A percentile compares a stretch with the other conserved stretches of the same genome.
Evolutionary conservation across 1,284 basidiomycete species (phyloP).

Genomic region (Ustanciosporium gigantosporum): DNA sequence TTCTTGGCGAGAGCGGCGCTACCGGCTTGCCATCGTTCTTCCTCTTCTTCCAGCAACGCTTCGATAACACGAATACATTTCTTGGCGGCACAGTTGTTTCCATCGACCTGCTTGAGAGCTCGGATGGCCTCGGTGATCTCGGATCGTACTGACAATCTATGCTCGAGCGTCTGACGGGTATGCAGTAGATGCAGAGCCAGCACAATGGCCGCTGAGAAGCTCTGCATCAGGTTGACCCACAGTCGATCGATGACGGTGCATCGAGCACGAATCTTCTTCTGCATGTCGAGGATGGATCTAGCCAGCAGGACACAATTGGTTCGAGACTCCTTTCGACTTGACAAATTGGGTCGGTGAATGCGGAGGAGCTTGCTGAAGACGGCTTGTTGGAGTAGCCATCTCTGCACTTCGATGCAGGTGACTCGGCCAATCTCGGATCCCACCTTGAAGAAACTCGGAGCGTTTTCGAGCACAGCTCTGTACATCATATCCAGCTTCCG

Average conservation of each 20-base stretch:
- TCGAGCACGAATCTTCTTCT: slow-evolving; percentile 47
- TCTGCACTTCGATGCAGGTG: slow-evolving; percentile 48
- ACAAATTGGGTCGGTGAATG: slow-evolving; percentile 49
- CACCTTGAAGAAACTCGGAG: slow-evolving; percentile 49
- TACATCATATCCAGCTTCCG: slow-evolving; percentile 38
- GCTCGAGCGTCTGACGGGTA: slow-evolving; percentile 28
- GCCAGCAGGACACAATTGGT: slow-evolving; percentile 54
- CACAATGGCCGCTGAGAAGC: slow-evolving; percentile 52
- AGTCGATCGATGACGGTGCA: slow-evolving; percentile 54
- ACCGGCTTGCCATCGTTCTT: slow-evolving; percentile 47
- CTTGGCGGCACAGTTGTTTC: slow-evolving; percentile 32
- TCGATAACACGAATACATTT: slow-evolving; percentile 55
- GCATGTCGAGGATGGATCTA: slow-evolving; percentile 54
- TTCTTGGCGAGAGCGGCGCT: slow-evolving; percentile 21
- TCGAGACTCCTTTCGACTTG: slow-evolving; percentile 40
- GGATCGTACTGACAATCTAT: slow-evolving; percentile 43
- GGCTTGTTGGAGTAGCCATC: slow-evolving; percentile 55
- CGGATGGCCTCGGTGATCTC: slow-evolving; percentile 54
- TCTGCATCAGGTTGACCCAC: slow-evolving; percentile 50
- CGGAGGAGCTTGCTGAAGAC: slow-evolving; percentile 55
- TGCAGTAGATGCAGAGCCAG: slow-evolving; percentile 56
- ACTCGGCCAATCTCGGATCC: slow-evolving; percentile 43
- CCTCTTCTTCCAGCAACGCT: slow-evolving; percentile 54
- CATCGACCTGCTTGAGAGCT: slow-evolving; percentile 47
- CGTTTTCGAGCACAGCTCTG: slow-evolving; percentile 42